Evolutionary conservation across 495 filamentous ascomycete species (phyloP).

Genomic region (Penicillium paradoxum): DNA sequence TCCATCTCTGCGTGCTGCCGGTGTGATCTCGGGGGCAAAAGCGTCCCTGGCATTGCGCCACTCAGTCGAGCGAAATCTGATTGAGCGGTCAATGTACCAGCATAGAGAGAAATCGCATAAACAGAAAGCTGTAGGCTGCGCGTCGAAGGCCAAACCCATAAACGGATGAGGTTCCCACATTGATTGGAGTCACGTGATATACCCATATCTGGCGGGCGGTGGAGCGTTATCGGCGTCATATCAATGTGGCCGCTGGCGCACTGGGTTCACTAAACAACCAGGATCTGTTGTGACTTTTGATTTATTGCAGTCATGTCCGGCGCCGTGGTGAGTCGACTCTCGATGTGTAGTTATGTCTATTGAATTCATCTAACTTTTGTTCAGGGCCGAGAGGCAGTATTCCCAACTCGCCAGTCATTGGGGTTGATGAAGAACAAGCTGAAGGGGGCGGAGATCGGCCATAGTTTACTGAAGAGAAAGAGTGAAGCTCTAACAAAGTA

Average conservation of each 20-base stretch:
- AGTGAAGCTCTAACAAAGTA: constrained; percentile 90
- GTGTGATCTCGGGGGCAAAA: constrained; percentile 52
- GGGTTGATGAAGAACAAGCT: constrained; percentile 98
- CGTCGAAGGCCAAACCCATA: constrained; percentile 17
- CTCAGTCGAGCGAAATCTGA: constrained; percentile 41
- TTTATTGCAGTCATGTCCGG: constrained; percentile 48
- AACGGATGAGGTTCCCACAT: constrained; percentile 27
- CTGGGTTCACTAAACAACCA: constrained; percentile 13
- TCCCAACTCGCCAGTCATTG: constrained; percentile 94
- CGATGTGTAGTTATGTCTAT: not conserved
- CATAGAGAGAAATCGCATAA: constrained; percentile 24
- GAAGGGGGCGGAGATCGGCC: constrained; percentile 89
- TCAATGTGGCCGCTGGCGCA: constrained; percentile 22
- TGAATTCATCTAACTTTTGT: constrained; percentile 2
- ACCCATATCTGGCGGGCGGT: constrained; percentile 27
- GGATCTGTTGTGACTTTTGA: constrained; percentile 6
- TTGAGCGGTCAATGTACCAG: constrained; percentile 33
- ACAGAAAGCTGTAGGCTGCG: constrained; percentile 27
- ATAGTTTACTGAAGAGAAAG: constrained; percentile 84
- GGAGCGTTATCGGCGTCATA: constrained; percentile 32
- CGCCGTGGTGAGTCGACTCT: constrained; percentile 43
- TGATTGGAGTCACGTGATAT: constrained; percentile 24
- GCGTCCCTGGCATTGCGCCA: constrained; percentile 58
- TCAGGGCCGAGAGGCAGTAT: constrained; percentile 75
- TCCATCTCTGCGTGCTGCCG: constrained; percentile 48